Evolutionary conservation across 2,329 filamentous ascomycete species (phyloP).

Genomic region (Nothophoma quercina): DNA sequence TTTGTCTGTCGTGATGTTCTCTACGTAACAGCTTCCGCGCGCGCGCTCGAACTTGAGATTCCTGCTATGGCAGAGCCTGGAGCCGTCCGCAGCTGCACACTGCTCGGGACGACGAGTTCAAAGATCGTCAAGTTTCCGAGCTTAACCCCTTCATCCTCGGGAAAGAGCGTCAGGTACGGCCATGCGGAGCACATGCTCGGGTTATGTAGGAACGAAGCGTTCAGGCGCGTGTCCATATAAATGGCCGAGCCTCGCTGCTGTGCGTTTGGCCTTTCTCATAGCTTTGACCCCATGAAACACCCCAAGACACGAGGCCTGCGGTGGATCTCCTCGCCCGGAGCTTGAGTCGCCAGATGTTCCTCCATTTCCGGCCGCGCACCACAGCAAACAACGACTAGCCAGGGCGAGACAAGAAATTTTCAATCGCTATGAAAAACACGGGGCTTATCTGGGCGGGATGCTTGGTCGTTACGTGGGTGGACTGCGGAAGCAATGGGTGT

Average conservation of each 20-base stretch:
- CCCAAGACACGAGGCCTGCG: constrained; percentile 24
- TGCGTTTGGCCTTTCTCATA: constrained; percentile 22
- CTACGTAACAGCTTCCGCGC: constrained; percentile 6
- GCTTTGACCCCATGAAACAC: constrained; percentile 29
- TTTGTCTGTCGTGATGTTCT: neutral
- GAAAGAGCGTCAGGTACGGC: constrained; percentile 27
- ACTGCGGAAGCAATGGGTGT: constrained; percentile 25
- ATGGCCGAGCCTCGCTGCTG: constrained; percentile 28
- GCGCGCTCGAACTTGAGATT: no score
- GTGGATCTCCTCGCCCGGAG: constrained; percentile 23
- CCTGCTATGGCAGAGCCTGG: no score
- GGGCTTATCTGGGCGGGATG: constrained; percentile 40
- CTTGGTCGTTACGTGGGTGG: constrained; percentile 27
- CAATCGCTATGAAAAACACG: constrained; percentile 31
- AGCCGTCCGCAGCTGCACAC: no score
- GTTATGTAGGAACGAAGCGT: constrained; percentile 33
- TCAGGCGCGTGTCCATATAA: constrained; percentile 32
- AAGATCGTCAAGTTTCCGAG: neutral
- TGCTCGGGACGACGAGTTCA: neutral
- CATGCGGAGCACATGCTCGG: constrained; percentile 32
- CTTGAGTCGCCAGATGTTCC: constrained; percentile 24
- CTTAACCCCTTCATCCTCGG: constrained; percentile 29
- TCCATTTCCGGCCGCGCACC: constrained; percentile 35
- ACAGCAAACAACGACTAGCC: constrained; percentile 23
- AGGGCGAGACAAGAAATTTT: constrained; percentile 34